Evolutionary conservation across 805 yeast species (phyloP), one percentile per base, ranked within the genome.

Genomic region (Metschnikowia kunwiensis): DNA sequence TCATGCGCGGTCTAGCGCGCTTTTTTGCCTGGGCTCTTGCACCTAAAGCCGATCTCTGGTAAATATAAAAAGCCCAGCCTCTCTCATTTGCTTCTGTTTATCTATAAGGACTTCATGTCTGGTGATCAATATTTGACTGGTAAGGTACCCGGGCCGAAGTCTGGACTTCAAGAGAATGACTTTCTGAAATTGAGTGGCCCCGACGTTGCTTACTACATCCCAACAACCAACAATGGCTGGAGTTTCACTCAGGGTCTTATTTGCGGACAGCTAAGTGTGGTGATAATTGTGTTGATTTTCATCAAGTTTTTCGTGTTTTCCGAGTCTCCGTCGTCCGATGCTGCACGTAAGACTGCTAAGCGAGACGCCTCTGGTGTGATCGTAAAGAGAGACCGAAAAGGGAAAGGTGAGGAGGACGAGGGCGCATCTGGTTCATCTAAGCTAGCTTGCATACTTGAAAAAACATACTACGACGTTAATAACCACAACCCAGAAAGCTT

Each of bases 391-490:
- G 63, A 65, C 23, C 53, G 55, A 40, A 54, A 55, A 27, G 47
- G 40, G 14, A 47, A 40, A 13, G 38, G 30, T 21, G 38, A 24
- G n/a, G 42, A 40, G 16, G 24, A 34, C 17, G 44, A 30, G 39
- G 46, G 9, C 23, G 25, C 25, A 5, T 15, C 35, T 4, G 39
- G 33, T 14, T 39, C 43, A 9, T 47, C 57, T 7, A 56, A 53
- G 24, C 48, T 64, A 8, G 47, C 55, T 11, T 44, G 66, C n/a
- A 86, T 93, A 14, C 65, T 93, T 25, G 97, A 91, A 46, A 89
- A 88, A 51, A 88, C 97, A 0, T 87, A 87, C 55, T 93, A 93
- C 60, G 85, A 93, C 53, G 97, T 93, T 1, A 79, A 80, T 30
- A 80, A 78, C 17, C 98, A 93, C 57, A 71, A 80, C 12, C 76